These are phyloP conservation scores for Dillenia suffruticosa DNA, from an alignment of 164 flowering plant genomes.

Conservation along the genomic window DNA sequence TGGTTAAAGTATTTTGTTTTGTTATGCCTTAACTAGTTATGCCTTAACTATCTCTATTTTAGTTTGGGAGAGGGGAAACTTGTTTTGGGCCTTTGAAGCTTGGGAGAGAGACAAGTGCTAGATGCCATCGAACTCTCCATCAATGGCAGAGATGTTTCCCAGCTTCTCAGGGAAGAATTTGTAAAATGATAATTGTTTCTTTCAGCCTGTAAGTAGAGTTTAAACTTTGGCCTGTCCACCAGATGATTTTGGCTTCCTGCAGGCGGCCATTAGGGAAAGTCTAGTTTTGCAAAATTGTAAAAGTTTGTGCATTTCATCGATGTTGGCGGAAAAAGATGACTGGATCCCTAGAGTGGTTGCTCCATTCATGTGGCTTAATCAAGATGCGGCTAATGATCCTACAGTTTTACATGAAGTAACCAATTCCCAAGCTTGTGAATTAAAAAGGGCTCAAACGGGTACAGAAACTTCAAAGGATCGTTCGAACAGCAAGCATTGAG, in stretches of 20 bases:
- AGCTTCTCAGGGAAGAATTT: too few relatives aligned
- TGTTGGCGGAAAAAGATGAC: slow-evolving; percentile 91
- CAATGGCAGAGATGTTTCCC: too few relatives aligned
- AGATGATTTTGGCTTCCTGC: slow-evolving; percentile 25
- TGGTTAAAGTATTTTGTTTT: too few relatives aligned
- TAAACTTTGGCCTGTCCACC: too few relatives aligned
- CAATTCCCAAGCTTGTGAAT: slow-evolving; percentile 22
- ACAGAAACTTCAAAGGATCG: slow-evolving; percentile 13
- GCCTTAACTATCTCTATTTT: too few relatives aligned
- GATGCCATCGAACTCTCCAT: too few relatives aligned
- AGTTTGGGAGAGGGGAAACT: too few relatives aligned
- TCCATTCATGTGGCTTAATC: slow-evolving; percentile 71
- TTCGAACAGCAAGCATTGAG: slow-evolving; percentile 24
- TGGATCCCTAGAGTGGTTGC: slow-evolving; percentile 78
- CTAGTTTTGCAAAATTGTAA: slow-evolving; percentile 92
- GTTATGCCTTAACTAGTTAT: too few relatives aligned
- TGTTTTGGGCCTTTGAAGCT: too few relatives aligned
- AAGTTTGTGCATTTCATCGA: slow-evolving; percentile 72
- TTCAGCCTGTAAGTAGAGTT: too few relatives aligned
- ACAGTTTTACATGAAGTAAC: slow-evolving; percentile 18
- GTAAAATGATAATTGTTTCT: too few relatives aligned
- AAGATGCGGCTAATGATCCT: slow-evolving; percentile 35
- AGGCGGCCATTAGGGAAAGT: slow-evolving; percentile 80
- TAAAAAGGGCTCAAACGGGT: slow-evolving; percentile 17
- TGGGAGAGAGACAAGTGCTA: too few relatives aligned